phyloP scores from a whole-genome alignment of 1,284 basidiomycete genomes.

The Ganoderma leucocontextum region DNA sequence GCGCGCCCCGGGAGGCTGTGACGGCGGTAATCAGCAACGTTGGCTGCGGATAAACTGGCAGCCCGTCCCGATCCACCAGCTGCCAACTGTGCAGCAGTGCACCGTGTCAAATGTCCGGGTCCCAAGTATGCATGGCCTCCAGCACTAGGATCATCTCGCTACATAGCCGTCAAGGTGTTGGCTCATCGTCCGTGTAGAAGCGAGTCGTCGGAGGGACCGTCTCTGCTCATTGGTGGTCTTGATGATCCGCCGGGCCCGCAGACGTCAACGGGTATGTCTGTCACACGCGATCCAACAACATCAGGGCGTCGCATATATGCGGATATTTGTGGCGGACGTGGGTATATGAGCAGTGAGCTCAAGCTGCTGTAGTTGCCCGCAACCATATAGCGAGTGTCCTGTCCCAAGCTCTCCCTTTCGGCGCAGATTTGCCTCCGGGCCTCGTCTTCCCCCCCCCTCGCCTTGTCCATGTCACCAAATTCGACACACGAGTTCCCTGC shows the following conservation, averaged over 20 bases:
- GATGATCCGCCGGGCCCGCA: too few species aligned
- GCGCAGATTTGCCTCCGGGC: not conserved
- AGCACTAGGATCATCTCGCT: not conserved
- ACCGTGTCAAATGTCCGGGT: not conserved
- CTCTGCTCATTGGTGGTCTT: not conserved
- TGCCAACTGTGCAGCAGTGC: not conserved
- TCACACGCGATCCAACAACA: not conserved
- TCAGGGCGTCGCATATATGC: not conserved
- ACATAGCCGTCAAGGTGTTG: not conserved
- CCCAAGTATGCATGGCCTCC: too few species aligned
- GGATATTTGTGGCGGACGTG: not conserved
- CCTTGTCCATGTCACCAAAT: slow-evolving; percentile 10
- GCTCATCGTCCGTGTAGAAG: not conserved
- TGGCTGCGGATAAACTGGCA: too few species aligned
- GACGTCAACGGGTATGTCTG: not conserved
- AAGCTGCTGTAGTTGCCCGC: not conserved
- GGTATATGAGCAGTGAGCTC: not conserved
- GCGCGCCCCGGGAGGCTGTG: not conserved
- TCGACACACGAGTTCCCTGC: slow-evolving; percentile 15
- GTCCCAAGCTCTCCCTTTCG: not conserved
- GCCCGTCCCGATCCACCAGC: not conserved
- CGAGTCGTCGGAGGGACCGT: not conserved
- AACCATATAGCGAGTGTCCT: not conserved
- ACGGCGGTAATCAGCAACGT: not conserved
- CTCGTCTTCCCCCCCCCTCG: not conserved